Percentiles rank a stretch among this genome's conserved stretches.
phyloP scores from a whole-genome alignment of 352 stramenopile genomes.

The Phytophthora agathidicida region DNA sequence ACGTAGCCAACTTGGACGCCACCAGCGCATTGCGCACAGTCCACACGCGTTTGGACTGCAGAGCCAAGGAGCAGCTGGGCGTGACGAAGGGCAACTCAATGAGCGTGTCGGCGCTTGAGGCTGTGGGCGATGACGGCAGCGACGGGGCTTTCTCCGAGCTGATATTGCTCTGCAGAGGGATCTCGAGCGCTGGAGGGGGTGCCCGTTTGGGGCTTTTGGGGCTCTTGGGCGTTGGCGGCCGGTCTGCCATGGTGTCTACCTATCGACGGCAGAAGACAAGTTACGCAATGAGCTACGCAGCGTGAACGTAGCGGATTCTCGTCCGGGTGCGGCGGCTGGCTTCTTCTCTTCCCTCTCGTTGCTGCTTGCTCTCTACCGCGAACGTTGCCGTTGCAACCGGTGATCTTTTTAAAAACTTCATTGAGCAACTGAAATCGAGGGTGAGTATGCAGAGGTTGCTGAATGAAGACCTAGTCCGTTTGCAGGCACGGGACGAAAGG shows the following conservation, averaged over 20 bases:
- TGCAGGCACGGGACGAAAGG: conserved; percentile 13
- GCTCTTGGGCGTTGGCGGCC: conserved; percentile 9
- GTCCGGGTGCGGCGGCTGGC: not conserved
- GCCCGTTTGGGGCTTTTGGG: conserved; percentile 13
- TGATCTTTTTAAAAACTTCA: conserved; percentile 28
- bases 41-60: conserved; percentile 77
- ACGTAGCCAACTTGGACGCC: conserved; percentile 58
- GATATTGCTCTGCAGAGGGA: conserved; percentile 62
- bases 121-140: conserved; percentile 64
- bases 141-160: conserved; percentile 48
- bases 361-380: conserved; percentile 30
- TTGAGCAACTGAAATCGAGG: conserved; percentile 5
- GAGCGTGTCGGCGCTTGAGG: conserved; percentile 45
- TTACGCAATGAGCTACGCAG: conserved; percentile 12
- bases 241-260: conserved; percentile 12
- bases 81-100: conserved; percentile 67
- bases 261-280: not conserved
- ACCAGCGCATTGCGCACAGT: conserved; percentile 75
- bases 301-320: conserved; percentile 2
- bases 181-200: conserved; percentile 21
- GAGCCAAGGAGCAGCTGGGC: conserved; percentile 59
- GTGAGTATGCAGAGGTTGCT: not conserved
- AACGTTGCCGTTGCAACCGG: conserved; percentile 31
- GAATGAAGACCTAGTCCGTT: conserved; percentile 1
- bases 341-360: conserved; percentile 17